Percentiles rank a stretch among this genome's conserved stretches.
Conservation (phyloP, 257 asterid species). For the Hygrophila difformis region DNA sequence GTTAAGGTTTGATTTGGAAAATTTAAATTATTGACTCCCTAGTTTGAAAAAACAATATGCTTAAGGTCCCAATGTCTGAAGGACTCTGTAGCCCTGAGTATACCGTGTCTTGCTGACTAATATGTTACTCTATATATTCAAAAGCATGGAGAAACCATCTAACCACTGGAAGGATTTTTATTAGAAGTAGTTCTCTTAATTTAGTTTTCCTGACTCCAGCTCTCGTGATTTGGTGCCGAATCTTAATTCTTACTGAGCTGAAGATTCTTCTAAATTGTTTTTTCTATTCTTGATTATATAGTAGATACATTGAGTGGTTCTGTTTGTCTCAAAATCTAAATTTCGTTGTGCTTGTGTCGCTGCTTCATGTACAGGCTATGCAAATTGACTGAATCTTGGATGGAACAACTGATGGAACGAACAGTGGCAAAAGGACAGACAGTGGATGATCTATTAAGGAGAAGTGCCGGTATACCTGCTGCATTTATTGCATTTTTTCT, state of each 20-base stretch:
- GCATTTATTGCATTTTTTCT: conserved; percentile 93
- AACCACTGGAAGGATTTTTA: background rate
- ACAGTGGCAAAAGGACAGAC: conserved; percentile 87
- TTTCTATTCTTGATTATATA: conserved; percentile 11
- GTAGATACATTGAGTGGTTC: conserved; percentile 5
- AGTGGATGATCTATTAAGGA: conserved; percentile 88
- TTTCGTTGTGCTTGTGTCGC: conserved; percentile 18
- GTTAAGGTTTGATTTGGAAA: background rate
- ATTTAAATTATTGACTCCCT: conserved; percentile 4
- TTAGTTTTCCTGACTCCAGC: conserved; percentile 4
- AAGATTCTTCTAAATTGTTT: background rate
- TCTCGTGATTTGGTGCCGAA: conserved; percentile 4
- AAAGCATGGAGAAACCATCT: background rate
- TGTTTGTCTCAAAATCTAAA: conserved; percentile 2
- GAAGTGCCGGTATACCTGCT: conserved; percentile 99
- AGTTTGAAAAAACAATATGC: conserved; percentile 9
- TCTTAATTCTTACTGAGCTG: conserved; percentile 3
- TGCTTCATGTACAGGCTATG: conserved; percentile 60
- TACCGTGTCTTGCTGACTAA: conserved; percentile 1
- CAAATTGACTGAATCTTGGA: conserved; percentile 81
- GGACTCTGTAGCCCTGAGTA: conserved; percentile 1
- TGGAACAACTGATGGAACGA: conserved; percentile 93
- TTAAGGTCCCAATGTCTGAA: conserved; percentile 1
- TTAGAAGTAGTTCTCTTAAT: background rate
- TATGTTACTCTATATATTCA: conserved; percentile 4